Percentiles rank a stretch among this genome's conserved stretches.
Evolutionary conservation across 805 yeast species (phyloP).

Genomic region (Teunomyces funiuensis): DNA sequence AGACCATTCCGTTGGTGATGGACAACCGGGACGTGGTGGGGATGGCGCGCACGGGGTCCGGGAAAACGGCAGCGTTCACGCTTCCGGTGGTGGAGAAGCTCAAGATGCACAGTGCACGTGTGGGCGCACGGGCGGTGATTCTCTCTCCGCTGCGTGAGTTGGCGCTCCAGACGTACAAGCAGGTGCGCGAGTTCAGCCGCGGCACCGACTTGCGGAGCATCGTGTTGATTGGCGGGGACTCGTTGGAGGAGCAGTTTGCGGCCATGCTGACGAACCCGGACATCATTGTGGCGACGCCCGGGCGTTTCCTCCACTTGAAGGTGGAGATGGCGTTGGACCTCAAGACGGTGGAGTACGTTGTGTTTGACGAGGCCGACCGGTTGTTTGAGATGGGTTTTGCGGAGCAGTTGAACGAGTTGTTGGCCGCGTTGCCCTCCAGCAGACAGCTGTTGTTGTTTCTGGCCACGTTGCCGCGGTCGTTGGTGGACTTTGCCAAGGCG

Average conservation of each 20-base stretch:
- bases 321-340: slow-evolving; percentile 92
- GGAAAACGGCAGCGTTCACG: slow-evolving; percentile 96
- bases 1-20: slow-evolving; percentile 87
- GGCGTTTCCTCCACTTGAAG: slow-evolving; percentile 91
- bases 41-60: slow-evolving; percentile 99
- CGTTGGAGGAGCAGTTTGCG: slow-evolving; percentile 93
- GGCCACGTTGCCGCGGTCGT: slow-evolving; percentile 88
- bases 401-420: slow-evolving; percentile 85
- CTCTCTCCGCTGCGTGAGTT: slow-evolving; percentile 95
- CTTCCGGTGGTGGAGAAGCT: slow-evolving; percentile 86
- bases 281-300: slow-evolving; percentile 94
- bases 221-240: slow-evolving; percentile 94
- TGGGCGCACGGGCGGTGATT: slow-evolving; percentile 86
- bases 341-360: slow-evolving; percentile 81
- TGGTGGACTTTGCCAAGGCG: slow-evolving; percentile 96
- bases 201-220: slow-evolving; percentile 83
- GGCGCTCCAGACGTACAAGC: slow-evolving; percentile 89
- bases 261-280: slow-evolving; percentile 95
- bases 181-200: slow-evolving; percentile 80
- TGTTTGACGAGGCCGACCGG: slow-evolving; percentile 97
- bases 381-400: slow-evolving; percentile 95
- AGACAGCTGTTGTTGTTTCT: slow-evolving; percentile 90
- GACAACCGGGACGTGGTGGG: slow-evolving; percentile 94
- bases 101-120: slow-evolving; percentile 78
- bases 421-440: slow-evolving; percentile 75